Evolutionary conservation across 78 protist genomes (phyloP), one percentile per base, ranked within the genome.

Genomic region (Planoprotostelium fungivorum): DNA sequence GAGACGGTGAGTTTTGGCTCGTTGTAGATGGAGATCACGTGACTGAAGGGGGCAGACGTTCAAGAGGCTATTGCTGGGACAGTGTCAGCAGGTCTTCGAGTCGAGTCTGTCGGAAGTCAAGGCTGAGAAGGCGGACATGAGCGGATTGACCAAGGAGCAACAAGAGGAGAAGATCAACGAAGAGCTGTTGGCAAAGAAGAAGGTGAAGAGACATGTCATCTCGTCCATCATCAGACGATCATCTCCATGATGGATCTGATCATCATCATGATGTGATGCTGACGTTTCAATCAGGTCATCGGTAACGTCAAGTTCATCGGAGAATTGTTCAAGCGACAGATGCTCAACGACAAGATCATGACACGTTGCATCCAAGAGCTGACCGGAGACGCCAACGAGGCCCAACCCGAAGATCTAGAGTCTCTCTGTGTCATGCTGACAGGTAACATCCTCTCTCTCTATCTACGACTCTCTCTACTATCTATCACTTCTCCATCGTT

Each of bases 261-360:
- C n/a, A n/a, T n/a, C n/a, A n/a, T n/a, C n/a, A n/a, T n/a, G n/a
- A n/a, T n/a, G n/a, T n/a, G n/a, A n/a, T 51, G 73, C 16, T 51
- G 73, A 51, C 73, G 5, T 51, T 31, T 91, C 35, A 89, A 89
- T 85, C 73, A 87, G 63, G 36, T 89, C 28, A 87, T 89, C 85
- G 94, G 94, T 89, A 85, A 90, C 36, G 85, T 92, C 90, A 92
- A 92, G 36, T 92, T 92, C 63, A 92, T 92, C 38, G 94, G 91
- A 51, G 94, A 92, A 37, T 87, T 92, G 34, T 92, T 92, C 63
- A 92, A 92, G 73, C 88, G 90, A 86, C 89, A 86, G 28, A 92
- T 92, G 94, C 83, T 92, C 9, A 51, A 86, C 16, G 94, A 92
- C 16, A 92, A 89, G 88, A 89, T 92, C 36, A 84, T 92, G 36